These are phyloP conservation scores for Backusella psychrophila DNA, from an alignment of 192 early-diverging fungal genomes.

Conservation along the genomic window DNA sequence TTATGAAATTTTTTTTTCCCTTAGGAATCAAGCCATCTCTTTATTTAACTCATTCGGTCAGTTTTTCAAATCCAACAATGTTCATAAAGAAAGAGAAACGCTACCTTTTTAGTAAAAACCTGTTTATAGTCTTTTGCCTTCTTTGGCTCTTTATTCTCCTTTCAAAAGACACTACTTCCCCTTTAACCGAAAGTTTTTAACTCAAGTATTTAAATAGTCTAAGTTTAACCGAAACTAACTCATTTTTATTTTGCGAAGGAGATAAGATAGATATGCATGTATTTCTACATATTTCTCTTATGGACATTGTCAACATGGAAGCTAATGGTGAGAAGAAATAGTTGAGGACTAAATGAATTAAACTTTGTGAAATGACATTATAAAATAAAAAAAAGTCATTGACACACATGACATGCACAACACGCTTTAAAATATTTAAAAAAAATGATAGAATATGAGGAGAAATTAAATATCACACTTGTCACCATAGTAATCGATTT, in stretches of 20 bases:
- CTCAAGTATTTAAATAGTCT: conserved; percentile 3
- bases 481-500: neutral
- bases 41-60: neutral
- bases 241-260: neutral
- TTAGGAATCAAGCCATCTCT: conserved; percentile 3
- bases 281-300: neutral
- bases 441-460: neutral
- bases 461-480: neutral
- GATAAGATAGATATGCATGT: neutral
- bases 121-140: conserved; percentile 2
- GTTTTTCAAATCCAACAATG: conserved; percentile 6
- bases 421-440: neutral
- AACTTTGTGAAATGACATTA: neutral
- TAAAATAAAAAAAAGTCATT: neutral
- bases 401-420: neutral
- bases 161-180: neutral
- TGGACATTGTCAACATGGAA: neutral
- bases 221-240: neutral
- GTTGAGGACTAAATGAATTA: neutral
- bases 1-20: conserved; percentile 2
- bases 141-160: neutral
- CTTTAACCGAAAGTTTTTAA: neutral
- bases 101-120: conserved; percentile 4
- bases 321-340: neutral
- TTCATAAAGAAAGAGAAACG: conserved; percentile 6